phyloP scores from a whole-genome alignment of 164 flowering plant species.

The Dillenia suffruticosa region DNA sequence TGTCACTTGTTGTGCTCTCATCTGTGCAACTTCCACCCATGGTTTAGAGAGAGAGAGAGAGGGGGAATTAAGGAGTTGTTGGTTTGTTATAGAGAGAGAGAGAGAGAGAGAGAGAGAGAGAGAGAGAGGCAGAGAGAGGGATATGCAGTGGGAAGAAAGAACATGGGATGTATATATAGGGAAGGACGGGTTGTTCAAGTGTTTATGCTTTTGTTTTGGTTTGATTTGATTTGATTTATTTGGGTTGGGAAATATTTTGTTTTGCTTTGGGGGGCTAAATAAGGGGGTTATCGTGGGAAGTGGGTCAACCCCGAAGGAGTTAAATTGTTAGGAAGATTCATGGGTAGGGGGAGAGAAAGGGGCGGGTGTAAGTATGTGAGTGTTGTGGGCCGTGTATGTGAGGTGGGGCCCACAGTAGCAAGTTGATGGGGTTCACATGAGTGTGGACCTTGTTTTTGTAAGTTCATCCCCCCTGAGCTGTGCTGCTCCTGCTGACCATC shows the following conservation, averaged over 20 bases:
- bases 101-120: background rate
- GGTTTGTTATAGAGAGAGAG: background rate
- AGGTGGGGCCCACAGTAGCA: slow-evolving; percentile 36
- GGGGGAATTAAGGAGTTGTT: background rate
- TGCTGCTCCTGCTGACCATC: slow-evolving; percentile 36
- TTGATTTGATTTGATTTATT: background rate
- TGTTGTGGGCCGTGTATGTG: slow-evolving; percentile 56
- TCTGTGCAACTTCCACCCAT: slow-evolving; percentile 58
- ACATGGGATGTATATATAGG: slow-evolving; percentile 9
- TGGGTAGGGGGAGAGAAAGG: slow-evolving; percentile 9
- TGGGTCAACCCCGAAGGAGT: slow-evolving; percentile 39
- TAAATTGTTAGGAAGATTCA: slow-evolving; percentile 53
- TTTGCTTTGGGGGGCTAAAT: background rate
- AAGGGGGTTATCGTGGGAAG: slow-evolving; percentile 11
- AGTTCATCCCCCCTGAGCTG: slow-evolving; percentile 74
- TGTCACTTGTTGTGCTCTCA: slow-evolving; percentile 40
- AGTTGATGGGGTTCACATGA: slow-evolving; percentile 82
- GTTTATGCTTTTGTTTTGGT: background rate
- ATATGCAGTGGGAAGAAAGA: background rate
- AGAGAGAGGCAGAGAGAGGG: background rate
- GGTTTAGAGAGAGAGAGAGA: background rate
- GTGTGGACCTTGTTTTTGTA: slow-evolving; percentile 41
- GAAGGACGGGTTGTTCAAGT: background rate
- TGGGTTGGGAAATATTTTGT: background rate
- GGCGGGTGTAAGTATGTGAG: slow-evolving; percentile 12